Evolutionary conservation across 345 rosid species (phyloP).

Genomic region (Salix exigua): DNA sequence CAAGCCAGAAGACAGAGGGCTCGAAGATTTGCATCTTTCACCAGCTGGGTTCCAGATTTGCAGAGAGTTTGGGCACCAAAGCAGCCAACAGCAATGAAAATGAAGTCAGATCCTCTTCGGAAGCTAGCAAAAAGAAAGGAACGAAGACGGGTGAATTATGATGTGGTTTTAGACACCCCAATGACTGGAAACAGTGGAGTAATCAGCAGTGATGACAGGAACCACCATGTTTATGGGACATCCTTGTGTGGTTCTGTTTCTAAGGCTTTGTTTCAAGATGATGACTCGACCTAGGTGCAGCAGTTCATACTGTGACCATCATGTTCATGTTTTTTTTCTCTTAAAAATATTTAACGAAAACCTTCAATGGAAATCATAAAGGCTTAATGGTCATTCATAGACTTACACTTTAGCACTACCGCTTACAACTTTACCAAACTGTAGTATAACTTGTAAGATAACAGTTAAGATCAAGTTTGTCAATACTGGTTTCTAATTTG

Average conservation of each 20-base stretch:
- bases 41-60: constrained; percentile 84
- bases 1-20: constrained; percentile 77
- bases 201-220: constrained; percentile 27
- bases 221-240: constrained; percentile 22
- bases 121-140: constrained; percentile 56
- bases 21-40: constrained; percentile 66
- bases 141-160: constrained; percentile 38
- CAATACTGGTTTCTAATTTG: too few relatives aligned
- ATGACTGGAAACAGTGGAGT: constrained; percentile 37
- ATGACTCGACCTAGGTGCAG: neutral
- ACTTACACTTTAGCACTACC: too few relatives aligned
- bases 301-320: neutral
- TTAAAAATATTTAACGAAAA: neutral
- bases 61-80: constrained; percentile 93
- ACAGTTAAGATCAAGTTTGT: too few relatives aligned
- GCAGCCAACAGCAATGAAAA: constrained; percentile 36
- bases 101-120: constrained; percentile 25
- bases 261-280: constrained; percentile 75
- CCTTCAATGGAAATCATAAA: neutral
- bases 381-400: neutral
- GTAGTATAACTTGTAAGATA: too few relatives aligned
- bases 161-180: constrained; percentile 81
- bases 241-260: constrained; percentile 44
- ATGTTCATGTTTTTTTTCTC: too few relatives aligned
- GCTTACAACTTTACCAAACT: too few relatives aligned